phyloP scores from a whole-genome alignment of 192 early-diverging fungal species.

The Coemansia aciculifera region DNA sequence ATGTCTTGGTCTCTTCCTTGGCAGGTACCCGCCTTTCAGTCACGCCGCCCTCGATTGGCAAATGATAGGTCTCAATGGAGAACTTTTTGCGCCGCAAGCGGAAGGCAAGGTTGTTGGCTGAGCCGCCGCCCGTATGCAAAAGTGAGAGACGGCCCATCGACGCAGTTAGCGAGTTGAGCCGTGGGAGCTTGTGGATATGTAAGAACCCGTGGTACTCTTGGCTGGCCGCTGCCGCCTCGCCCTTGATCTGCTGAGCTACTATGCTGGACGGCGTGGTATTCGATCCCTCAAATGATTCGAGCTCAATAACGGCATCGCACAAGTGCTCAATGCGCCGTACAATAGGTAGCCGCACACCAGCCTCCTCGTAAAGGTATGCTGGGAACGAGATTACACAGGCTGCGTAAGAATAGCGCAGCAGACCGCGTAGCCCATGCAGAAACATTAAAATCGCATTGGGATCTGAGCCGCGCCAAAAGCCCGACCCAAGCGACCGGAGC shows the following conservation, averaged over 20 bases:
- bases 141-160: constrained; percentile 70
- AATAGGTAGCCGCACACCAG: constrained; percentile 42
- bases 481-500: constrained; percentile 79
- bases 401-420: constrained; percentile 77
- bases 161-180: constrained; percentile 72
- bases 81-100: constrained; percentile 88
- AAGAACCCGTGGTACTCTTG: constrained; percentile 86
- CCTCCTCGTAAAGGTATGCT: constrained; percentile 68
- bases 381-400: constrained; percentile 81
- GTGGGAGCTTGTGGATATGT: constrained; percentile 80
- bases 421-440: constrained; percentile 68
- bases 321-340: constrained; percentile 75
- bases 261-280: constrained; percentile 29
- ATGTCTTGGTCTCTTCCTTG: constrained; percentile 20
- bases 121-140: constrained; percentile 56
- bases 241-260: constrained; percentile 58
- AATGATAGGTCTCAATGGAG: constrained; percentile 85
- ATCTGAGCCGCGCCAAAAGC: constrained; percentile 70
- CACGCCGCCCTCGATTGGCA: constrained; percentile 92
- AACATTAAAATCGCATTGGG: constrained; percentile 63
- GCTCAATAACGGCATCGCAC: constrained; percentile 82
- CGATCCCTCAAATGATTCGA: constrained; percentile 91
- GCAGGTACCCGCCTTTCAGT: constrained; percentile 59
- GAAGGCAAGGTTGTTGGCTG: constrained; percentile 79
- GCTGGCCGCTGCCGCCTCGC: constrained; percentile 58